Percentiles rank a stretch among this genome's conserved stretches.
phyloP scores from a whole-genome alignment of 495 filamentous ascomycete genomes.

The Lasiosphaeris hirsuta region DNA sequence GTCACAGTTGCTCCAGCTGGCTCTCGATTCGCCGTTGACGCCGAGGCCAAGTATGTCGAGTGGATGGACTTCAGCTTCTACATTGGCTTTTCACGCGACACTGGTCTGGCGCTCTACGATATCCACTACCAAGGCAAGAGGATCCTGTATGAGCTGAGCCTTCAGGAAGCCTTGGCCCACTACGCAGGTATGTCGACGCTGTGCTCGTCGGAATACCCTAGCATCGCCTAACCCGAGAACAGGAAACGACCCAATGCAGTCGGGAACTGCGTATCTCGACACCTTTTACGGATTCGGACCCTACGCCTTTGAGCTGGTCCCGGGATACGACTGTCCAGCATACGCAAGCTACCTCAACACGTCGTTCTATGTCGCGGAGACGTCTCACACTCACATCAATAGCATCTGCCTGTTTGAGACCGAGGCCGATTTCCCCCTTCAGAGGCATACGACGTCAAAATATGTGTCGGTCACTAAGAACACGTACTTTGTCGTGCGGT shows the following conservation, averaged over 20 bases:
- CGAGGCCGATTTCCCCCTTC: conserved; percentile 42
- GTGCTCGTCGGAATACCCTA: no score
- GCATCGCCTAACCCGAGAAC: background rate
- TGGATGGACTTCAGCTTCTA: conserved; percentile 57
- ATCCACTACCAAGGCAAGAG: conserved; percentile 52
- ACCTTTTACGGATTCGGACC: conserved; percentile 47
- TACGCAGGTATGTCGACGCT: conserved; percentile 38
- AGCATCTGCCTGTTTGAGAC: conserved; percentile 52
- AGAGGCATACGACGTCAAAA: conserved; percentile 37
- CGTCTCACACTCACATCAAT: conserved; percentile 39
- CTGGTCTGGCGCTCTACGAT: conserved; percentile 46
- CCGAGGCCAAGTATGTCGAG: conserved; percentile 45
- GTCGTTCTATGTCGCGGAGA: conserved; percentile 36
- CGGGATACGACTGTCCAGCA: conserved; percentile 51
- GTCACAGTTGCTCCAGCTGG: conserved; percentile 36
- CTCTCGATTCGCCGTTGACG: conserved; percentile 39
- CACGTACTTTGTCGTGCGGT: conserved; percentile 43
- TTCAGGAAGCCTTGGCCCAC: conserved; percentile 55
- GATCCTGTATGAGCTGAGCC: conserved; percentile 53
- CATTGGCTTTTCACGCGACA: conserved; percentile 41
- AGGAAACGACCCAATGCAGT: conserved; percentile 45
- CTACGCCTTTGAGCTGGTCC: conserved; percentile 43
- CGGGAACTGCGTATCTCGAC: conserved; percentile 43
- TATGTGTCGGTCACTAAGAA: conserved; percentile 44
- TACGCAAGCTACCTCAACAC: conserved; percentile 47